Conservation (phyloP, 306 rosid genomes). For the Dicorynia guianensis region DNA sequence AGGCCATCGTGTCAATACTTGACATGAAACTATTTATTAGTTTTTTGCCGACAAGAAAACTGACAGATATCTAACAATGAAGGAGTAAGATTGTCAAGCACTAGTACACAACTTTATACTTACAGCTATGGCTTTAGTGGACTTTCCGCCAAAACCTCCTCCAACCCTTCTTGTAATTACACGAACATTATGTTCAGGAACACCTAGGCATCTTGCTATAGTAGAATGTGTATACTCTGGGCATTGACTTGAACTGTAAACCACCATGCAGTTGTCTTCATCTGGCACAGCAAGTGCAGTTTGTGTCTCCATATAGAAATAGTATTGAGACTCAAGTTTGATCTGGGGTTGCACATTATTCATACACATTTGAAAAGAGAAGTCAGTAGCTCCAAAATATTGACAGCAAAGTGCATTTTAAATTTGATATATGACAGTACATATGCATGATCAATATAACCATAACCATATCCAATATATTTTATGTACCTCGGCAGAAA, state of each 20-base stretch:
- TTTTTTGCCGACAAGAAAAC: neutral
- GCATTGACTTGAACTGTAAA: slow-evolving; percentile 75
- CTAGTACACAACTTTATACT: slow-evolving; percentile 48
- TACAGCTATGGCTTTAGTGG: slow-evolving; percentile 65
- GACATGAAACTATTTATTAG: neutral
- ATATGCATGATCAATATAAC: slow-evolving; percentile 29
- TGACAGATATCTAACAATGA: slow-evolving; percentile 13
- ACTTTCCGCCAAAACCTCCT: slow-evolving; percentile 97
- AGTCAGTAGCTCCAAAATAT: neutral
- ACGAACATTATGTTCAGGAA: slow-evolving; percentile 81
- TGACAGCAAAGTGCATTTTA: slow-evolving; percentile 7
- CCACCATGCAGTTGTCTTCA: slow-evolving; percentile 89
- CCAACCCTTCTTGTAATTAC: slow-evolving; percentile 93
- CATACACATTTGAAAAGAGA: neutral
- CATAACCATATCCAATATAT: slow-evolving; percentile 7
- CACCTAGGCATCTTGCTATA: slow-evolving; percentile 80
- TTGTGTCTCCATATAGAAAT: slow-evolving; percentile 96
- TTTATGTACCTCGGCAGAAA: slow-evolving; percentile 71
- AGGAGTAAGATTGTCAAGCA: slow-evolving; percentile 1
- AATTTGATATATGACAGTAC: slow-evolving; percentile 21
- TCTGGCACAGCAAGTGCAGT: slow-evolving; percentile 96
- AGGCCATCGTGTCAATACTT: slow-evolving; percentile 2
- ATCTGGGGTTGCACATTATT: slow-evolving; percentile 57
- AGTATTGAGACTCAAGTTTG: slow-evolving; percentile 91
- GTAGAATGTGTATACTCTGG: slow-evolving; percentile 62